Percentiles rank a stretch among this genome's conserved stretches.
These are phyloP conservation scores for Dianthus caryophyllus DNA, from an alignment of 148 eudicot genomes.

Conservation along the genomic window DNA sequence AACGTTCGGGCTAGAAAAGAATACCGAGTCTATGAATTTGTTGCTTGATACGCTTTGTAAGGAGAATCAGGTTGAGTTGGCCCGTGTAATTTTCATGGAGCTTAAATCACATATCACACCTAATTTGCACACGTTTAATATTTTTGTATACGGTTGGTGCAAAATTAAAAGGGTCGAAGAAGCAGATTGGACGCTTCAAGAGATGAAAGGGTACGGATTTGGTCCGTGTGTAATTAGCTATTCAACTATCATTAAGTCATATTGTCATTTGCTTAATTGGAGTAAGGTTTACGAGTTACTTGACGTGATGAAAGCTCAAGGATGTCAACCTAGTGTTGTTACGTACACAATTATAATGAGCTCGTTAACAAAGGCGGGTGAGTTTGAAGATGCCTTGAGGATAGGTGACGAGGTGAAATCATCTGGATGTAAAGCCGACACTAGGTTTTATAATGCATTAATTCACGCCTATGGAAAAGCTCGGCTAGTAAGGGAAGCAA, in stretches of 20 bases:
- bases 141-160: slow-evolving; percentile 94
- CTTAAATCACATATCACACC: slow-evolving; percentile 65
- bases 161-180: slow-evolving; percentile 72
- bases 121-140: slow-evolving; percentile 64
- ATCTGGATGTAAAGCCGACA: slow-evolving; percentile 58
- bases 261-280: slow-evolving; percentile 53
- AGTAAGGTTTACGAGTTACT: slow-evolving; percentile 59
- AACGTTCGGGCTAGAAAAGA: slow-evolving; percentile 59
- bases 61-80: slow-evolving; percentile 71
- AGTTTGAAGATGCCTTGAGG: slow-evolving; percentile 51
- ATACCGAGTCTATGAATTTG: slow-evolving; percentile 74
- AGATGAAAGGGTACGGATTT: slow-evolving; percentile 86
- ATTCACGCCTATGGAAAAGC: slow-evolving; percentile 73
- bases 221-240: slow-evolving; percentile 80
- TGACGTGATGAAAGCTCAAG: slow-evolving; percentile 64
- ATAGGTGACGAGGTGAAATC: slow-evolving; percentile 51
- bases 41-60: slow-evolving; percentile 88
- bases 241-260: slow-evolving; percentile 68
- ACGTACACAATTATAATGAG: slow-evolving; percentile 75
- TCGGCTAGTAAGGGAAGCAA: slow-evolving; percentile 44
- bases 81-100: slow-evolving; percentile 64
- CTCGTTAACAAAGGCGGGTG: slow-evolving; percentile 52
- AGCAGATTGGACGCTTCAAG: slow-evolving; percentile 84
- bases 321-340: slow-evolving; percentile 67
- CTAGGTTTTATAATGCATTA: slow-evolving; percentile 68